Evolutionary conservation across 768 basidiomycete species (phyloP).

Genomic region (Podaxis sp.): DNA sequence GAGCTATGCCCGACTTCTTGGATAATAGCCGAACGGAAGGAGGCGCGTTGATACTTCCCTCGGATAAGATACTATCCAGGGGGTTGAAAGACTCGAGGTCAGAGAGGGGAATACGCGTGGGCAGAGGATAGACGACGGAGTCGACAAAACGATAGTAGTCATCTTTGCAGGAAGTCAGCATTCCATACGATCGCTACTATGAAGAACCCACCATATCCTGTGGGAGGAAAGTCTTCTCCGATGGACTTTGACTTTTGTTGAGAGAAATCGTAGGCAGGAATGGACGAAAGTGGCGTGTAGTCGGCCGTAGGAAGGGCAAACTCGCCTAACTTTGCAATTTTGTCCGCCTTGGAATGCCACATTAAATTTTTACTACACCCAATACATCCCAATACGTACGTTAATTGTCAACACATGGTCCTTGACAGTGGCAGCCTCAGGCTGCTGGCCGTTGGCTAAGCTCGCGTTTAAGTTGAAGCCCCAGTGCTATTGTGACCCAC

Average conservation of each 20-base stretch:
- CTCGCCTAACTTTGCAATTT: constrained; percentile 47
- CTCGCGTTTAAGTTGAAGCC: constrained; percentile 80
- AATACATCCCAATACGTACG: constrained; percentile 18
- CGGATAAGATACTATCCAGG: constrained; percentile 37
- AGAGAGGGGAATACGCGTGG: constrained; percentile 42
- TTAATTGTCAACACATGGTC: constrained; percentile 42
- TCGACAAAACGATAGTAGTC: constrained; percentile 58
- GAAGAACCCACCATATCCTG: constrained; percentile 49
- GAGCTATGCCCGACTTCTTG: constrained; percentile 51
- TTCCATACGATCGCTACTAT: not conserved
- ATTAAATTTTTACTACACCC: not conserved
- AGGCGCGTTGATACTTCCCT: constrained; percentile 26
- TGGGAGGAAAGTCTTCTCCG: constrained; percentile 50
- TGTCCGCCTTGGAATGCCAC: constrained; percentile 37
- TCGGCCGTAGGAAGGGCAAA: constrained; percentile 49
- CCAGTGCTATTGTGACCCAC: constrained; percentile 52
- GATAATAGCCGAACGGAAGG: constrained; percentile 53
- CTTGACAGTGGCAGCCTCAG: constrained; percentile 44
- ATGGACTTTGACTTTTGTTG: constrained; percentile 37
- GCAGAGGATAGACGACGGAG: constrained; percentile 30
- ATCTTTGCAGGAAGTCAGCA: constrained; percentile 39
- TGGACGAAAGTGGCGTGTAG: constrained; percentile 41
- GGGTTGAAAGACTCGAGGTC: constrained; percentile 43
- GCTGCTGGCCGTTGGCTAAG: constrained; percentile 30
- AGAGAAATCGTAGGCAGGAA: constrained; percentile 44